Evolutionary conservation across 495 filamentous ascomycete genomes (phyloP).

Genomic region (Penicillium steckii): DNA sequence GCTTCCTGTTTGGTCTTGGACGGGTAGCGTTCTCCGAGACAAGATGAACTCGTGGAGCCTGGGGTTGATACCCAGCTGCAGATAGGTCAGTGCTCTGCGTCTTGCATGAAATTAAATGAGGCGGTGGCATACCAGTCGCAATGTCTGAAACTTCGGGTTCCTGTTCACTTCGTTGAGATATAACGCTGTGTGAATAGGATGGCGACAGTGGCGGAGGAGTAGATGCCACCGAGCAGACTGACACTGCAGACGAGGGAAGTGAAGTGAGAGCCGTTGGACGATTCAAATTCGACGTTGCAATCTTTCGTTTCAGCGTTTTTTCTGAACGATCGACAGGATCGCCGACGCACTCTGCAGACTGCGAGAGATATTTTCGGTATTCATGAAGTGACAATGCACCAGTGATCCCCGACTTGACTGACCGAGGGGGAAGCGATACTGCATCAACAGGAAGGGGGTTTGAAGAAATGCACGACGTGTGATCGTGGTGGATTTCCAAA

Average conservation of each 20-base stretch:
- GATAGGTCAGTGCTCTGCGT: conserved; percentile 14
- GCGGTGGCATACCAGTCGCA: conserved; percentile 20
- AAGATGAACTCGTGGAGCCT: conserved; percentile 24
- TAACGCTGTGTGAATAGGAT: conserved; percentile 40
- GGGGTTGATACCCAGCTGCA: conserved; percentile 15
- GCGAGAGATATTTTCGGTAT: conserved; percentile 34
- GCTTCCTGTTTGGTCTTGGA: conserved; percentile 28
- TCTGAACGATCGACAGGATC: conserved; percentile 28
- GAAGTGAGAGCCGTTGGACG: conserved; percentile 19
- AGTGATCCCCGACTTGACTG: conserved; percentile 20
- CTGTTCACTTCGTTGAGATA: conserved; percentile 33
- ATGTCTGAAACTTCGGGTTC: conserved; percentile 31
- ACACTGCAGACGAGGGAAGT: conserved; percentile 23
- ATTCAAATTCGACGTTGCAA: conserved; percentile 35
- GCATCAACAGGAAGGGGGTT: conserved; percentile 19
- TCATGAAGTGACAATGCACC: conserved; percentile 34
- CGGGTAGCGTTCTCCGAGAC: conserved; percentile 24
- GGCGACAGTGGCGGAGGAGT: conserved; percentile 45
- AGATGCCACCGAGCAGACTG: conserved; percentile 35
- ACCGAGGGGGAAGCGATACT: conserved; percentile 22
- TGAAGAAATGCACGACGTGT: conserved; percentile 20
- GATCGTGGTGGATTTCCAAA: conserved; percentile 11
- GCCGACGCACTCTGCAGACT: conserved; percentile 22
- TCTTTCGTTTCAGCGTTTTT: conserved; percentile 37
- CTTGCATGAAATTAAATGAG: background rate